Evolutionary conservation across 1,284 basidiomycete species (phyloP).

Genomic region (Boletus calvinii): DNA sequence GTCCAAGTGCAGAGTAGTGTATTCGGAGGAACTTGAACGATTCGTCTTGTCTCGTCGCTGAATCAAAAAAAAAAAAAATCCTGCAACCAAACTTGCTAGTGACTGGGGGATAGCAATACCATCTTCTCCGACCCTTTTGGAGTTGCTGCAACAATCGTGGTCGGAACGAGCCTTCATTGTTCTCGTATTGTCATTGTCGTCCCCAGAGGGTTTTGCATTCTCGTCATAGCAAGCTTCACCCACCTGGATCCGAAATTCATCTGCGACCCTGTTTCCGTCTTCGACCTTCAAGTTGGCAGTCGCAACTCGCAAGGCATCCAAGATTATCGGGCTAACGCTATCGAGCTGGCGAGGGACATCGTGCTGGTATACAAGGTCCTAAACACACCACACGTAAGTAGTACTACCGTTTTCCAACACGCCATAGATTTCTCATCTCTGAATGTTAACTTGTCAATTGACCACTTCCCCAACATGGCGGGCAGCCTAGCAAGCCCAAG

Average conservation of each 20-base stretch:
- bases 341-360: too few relatives aligned
- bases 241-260: background rate
- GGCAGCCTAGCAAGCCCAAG: too few relatives aligned
- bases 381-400: too few relatives aligned
- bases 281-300: background rate
- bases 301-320: background rate
- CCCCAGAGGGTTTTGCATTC: too few relatives aligned
- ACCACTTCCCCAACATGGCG: too few relatives aligned
- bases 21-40: background rate
- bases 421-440: too few relatives aligned
- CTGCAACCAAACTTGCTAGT: too few relatives aligned
- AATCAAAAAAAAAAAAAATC: background rate
- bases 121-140: background rate
- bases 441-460: too few relatives aligned
- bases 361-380: background rate
- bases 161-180: conserved; percentile 6
- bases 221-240: too few relatives aligned
- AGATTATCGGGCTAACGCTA: background rate
- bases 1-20: background rate
- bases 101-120: too few relatives aligned
- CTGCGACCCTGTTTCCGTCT: background rate
- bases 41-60: background rate
- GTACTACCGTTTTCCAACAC: too few relatives aligned
- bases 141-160: background rate
- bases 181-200: background rate